Base-by-base conservation (phyloP, 1,284 basidiomycete genomes). In the Fistulinella cinereoalba region DNA sequence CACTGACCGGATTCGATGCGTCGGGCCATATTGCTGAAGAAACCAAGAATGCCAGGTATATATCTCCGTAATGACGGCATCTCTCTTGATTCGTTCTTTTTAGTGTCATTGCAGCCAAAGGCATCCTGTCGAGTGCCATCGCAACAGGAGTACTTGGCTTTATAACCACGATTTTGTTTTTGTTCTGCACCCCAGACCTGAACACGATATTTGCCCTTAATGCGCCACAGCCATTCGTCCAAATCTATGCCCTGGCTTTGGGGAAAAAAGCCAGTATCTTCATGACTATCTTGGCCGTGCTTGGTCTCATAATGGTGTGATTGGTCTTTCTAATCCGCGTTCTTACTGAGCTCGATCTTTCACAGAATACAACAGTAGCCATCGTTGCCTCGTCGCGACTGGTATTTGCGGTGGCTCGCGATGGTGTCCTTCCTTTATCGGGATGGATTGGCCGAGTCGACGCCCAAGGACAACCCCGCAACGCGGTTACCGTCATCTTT, bases 1-100 rank as follows among this genome's bases (percentile, higher is more conserved):
- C 84, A 0, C 71, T 93, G 70, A 91, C 86, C 12, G 91, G 91
- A 3, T 93, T 92, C 56, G 91, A 92, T 65, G 90, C 90, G 0
- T 85, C 88, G 15, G 91, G 91, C 0, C 91, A 93, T 54, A 85
- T 93, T 49, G 89, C 89, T 3, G 91, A 93, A 67, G 91, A 93
- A 68, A 92, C 91, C 0, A 89, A 88, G 65, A 85, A 92, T 60
- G 90, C 91, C 8, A 83, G 81, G 85, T 83, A 60, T 41, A 57
- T 8, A 12, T 23, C 2, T 22, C 28, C 41, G 9, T 8, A 32
- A 37, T 16, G 33, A 27, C 24, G 36, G 12, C n/a, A 21, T n/a
- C 21, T 18, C 28, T 11, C n/a, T 43, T 31, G 24, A 38, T 39
- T 37, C n/a, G 23, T 21, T 41, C 27, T 47, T 49, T 32, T 40